A percentile compares a stretch with the other conserved stretches of the same genome.
Conservation (phyloP, 2,329 filamentous ascomycete species). For the Scedosporium boydii region DNA sequence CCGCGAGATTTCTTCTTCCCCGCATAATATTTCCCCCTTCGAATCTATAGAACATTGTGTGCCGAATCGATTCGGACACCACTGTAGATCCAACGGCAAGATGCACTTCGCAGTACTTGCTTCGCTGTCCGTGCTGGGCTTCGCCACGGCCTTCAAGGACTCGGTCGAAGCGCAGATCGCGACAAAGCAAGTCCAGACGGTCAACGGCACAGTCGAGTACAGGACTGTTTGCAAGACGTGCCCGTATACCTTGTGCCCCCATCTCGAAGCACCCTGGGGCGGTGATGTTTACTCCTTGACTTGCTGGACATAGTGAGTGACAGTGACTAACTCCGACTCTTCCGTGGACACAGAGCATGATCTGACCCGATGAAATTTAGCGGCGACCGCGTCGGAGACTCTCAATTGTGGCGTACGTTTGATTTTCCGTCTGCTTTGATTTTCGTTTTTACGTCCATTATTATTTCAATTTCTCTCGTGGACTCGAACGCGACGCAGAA, state of each 20-base stretch:
- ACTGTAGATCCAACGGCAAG: background rate
- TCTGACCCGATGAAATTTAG: background rate
- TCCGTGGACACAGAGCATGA: background rate
- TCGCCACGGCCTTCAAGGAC: background rate
- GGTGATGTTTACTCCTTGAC: background rate
- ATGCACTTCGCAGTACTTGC: background rate
- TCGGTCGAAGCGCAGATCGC: background rate
- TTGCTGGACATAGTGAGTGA: constrained; percentile 3
- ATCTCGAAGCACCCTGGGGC: background rate
- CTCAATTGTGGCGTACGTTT: constrained; percentile 7
- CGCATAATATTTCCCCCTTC: background rate
- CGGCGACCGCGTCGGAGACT: constrained; percentile 6
- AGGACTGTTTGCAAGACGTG: constrained; percentile 4
- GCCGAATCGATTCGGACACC: background rate
- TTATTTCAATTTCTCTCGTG: background rate
- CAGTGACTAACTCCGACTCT: background rate
- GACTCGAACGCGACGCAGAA: background rate
- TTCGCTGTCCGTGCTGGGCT: background rate
- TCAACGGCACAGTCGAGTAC: constrained; percentile 7
- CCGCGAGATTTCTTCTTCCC: background rate
- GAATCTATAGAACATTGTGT: background rate
- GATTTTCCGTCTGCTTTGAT: too few relatives aligned
- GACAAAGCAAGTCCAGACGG: background rate
- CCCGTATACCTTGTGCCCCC: constrained; percentile 6
- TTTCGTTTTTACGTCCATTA: too few relatives aligned